Base-by-base conservation (phyloP, 2,329 filamentous ascomycete genomes). In the Orbilia javanica region DNA sequence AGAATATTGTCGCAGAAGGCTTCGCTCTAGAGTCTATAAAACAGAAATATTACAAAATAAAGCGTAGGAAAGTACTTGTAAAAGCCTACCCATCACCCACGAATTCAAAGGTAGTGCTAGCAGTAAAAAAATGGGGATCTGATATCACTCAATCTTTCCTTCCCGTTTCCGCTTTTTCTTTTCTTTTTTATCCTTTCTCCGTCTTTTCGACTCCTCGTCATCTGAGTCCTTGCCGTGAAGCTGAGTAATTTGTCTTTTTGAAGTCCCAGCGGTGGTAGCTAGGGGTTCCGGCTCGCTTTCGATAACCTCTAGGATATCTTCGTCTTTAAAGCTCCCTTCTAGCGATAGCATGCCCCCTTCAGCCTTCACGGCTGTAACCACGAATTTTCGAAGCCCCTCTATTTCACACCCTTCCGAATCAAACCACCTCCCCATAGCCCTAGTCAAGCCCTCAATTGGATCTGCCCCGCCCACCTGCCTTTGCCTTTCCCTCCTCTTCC, bases 331-430 rank as follows among this genome's bases (percentile, higher is more conserved):
- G n/a, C 93, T 96, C 27, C 94, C 95, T 83, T 96, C 92, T 79
- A 97, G 90, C 81, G 91, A 94, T 78, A 97, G 85, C 83, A 95
- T 96, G 10, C 92, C 93, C 77, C 91, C 91, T 81, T 91, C 89
- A 65, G 90, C 89, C 80, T 92, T 93, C 55, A 90, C 88, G 0
- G 92, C 91, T 81, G 97, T 94, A 79, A 96, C 93, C 83, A 96
- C 93, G 84, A 97, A 97, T 66, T 88, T 88, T 42, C 96, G 84
- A 82, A 88, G 89, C 11, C 92, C 92, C 70, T 89, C 88, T 70
- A 97, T 87, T 80, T 88, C 90, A 39, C 89, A 87, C 1, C 93
- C 93, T 3, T 87, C 85, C 1, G 86, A 90, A 83, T 96, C 90
- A 44, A 91, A 88, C 89, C 93, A 98, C 84, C 93, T 91, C 1